phyloP scores from a whole-genome alignment of 805 yeast species.

The Torulaspora indica region DNA sequence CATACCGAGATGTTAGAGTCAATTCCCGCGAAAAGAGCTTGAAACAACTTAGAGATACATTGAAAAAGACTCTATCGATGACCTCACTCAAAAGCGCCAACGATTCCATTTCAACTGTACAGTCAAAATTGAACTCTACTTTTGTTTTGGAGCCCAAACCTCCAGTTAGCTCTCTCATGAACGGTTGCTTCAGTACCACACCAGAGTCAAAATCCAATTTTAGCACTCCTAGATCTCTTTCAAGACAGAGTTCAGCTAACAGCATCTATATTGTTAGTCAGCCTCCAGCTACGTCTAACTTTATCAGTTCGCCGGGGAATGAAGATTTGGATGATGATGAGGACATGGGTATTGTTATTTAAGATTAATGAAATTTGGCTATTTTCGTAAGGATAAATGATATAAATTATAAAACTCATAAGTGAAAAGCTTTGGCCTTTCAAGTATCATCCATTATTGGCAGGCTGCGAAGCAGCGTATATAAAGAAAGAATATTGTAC shows the following conservation, averaged over 20 bases:
- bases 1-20: slow-evolving; percentile 7
- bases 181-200: slow-evolving; percentile 32
- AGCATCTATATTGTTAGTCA: slow-evolving; percentile 7
- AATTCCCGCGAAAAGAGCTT: slow-evolving; percentile 16
- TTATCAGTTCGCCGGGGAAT: not conserved
- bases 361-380: not conserved
- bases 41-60: slow-evolving; percentile 21
- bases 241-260: slow-evolving; percentile 23
- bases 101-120: slow-evolving; percentile 8
- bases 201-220: slow-evolving; percentile 33
- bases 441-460: not conserved
- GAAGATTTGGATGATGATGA: slow-evolving; percentile 13
- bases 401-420: slow-evolving; percentile 3
- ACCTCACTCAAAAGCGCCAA: slow-evolving; percentile 16
- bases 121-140: slow-evolving; percentile 25
- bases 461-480: not conserved
- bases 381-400: not conserved
- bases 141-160: slow-evolving; percentile 33
- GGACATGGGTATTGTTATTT: slow-evolving; percentile 15
- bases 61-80: slow-evolving; percentile 27
- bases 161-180: slow-evolving; percentile 31
- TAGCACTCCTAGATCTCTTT: slow-evolving; percentile 28
- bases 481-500: not conserved
- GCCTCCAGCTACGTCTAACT: not conserved
- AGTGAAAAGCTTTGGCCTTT: not conserved